phyloP scores from a whole-genome alignment of 2,329 filamentous ascomycete species.

The Pseudogymnoascus sp. region DNA sequence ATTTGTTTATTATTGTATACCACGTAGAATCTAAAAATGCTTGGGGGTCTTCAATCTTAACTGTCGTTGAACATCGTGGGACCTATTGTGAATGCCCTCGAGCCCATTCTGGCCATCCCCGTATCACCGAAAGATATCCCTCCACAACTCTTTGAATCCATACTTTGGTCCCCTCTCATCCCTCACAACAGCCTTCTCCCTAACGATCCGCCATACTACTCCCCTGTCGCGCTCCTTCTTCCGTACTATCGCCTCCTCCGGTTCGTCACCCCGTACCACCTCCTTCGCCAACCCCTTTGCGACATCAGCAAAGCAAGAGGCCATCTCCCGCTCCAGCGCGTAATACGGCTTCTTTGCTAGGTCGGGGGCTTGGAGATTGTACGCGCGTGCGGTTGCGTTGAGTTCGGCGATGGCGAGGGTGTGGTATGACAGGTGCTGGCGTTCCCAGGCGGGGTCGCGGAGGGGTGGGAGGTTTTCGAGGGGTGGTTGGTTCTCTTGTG shows the following conservation, averaged over 20 bases:
- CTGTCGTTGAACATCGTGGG: too few species aligned
- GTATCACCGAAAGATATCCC: constrained; percentile 53
- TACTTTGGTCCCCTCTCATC: constrained; percentile 72
- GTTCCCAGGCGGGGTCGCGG: constrained; percentile 70
- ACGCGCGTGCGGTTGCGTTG: constrained; percentile 73
- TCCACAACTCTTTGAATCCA: constrained; percentile 84
- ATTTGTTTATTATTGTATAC: background rate
- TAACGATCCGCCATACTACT: constrained; percentile 55
- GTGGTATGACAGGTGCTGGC: constrained; percentile 66
- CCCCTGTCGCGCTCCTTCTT: constrained; percentile 39
- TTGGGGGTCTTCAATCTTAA: too few species aligned
- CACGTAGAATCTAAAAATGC: background rate
- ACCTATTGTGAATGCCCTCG: too few species aligned
- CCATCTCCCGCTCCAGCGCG: constrained; percentile 72
- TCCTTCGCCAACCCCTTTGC: constrained; percentile 66
- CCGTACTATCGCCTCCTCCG: constrained; percentile 36
- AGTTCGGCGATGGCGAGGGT: constrained; percentile 67
- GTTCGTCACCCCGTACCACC: constrained; percentile 58
- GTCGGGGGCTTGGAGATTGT: constrained; percentile 91
- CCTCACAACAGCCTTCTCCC: constrained; percentile 52
- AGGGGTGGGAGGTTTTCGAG: constrained; percentile 52
- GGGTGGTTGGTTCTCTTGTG: background rate
- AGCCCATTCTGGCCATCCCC: too few species aligned
- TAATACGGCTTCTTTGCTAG: constrained; percentile 92
- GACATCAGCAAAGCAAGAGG: constrained; percentile 75